Evolutionary conservation across 495 filamentous ascomycete genomes (phyloP).

Genomic region (Neurospora discreta): DNA sequence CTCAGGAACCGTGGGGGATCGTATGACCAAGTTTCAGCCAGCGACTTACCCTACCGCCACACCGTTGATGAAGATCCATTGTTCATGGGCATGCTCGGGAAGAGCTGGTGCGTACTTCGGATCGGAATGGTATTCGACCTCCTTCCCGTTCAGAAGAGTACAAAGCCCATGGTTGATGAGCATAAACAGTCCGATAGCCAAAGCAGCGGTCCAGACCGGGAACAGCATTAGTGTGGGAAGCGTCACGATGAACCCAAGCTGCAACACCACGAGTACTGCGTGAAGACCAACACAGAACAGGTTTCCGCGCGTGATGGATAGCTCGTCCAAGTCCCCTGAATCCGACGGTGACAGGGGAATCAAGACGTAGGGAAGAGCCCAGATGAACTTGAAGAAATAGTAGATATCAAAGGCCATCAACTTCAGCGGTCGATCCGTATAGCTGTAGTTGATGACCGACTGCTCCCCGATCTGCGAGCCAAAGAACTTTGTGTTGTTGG

Average conservation of each 20-base stretch:
- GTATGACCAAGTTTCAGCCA: background rate
- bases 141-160: slow-evolving; percentile 37
- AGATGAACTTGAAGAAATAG: slow-evolving; percentile 39
- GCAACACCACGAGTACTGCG: slow-evolving; percentile 37
- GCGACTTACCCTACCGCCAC: slow-evolving; percentile 46
- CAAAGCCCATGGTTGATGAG: slow-evolving; percentile 40
- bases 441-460: slow-evolving; percentile 38
- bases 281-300: slow-evolving; percentile 40
- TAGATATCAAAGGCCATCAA: slow-evolving; percentile 44
- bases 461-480: slow-evolving; percentile 41
- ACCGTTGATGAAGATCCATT: slow-evolving; percentile 69
- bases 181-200: slow-evolving; percentile 25
- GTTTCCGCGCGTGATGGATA: slow-evolving; percentile 42
- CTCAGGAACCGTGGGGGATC: background rate
- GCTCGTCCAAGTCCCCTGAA: slow-evolving; percentile 45
- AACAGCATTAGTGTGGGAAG: slow-evolving; percentile 39
- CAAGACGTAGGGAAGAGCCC: slow-evolving; percentile 42
- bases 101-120: slow-evolving; percentile 30
- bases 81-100: slow-evolving; percentile 43
- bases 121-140: slow-evolving; percentile 29
- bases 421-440: slow-evolving; percentile 48
- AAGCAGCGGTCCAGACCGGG: slow-evolving; percentile 37
- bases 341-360: slow-evolving; percentile 38
- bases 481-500: slow-evolving; percentile 27
- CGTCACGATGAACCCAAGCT: slow-evolving; percentile 36